Base-by-base conservation (phyloP, 2,329 filamentous ascomycete species). In the Monosporascus sp. region DNA sequence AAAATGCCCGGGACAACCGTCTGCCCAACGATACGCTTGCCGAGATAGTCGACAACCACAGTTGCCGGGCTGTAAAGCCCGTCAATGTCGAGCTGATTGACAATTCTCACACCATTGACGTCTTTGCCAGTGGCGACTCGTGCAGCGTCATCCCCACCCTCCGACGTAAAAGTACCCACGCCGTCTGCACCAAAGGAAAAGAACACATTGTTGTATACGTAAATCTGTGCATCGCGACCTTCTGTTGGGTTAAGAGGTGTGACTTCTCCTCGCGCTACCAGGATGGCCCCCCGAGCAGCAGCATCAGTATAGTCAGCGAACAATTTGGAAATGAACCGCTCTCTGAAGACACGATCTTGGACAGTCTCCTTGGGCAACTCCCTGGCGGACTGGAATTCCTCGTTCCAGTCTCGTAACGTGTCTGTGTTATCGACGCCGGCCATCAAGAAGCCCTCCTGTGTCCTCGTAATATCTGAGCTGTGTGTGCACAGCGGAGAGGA, bases 151-250 rank as follows among this genome's bases (percentile, higher is more conserved):
- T 99, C 93, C 20, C 94, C 94, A 61, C 94, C 94, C 74, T 99
- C 94, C 3, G 88, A 92, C 11, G 91, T 92, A 71, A 99, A 99
- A 17, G 94, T 99, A 44, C 94, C 93, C 46, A 97, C 94, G 50
- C 94, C 95, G 70, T 99, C 94, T 45, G 94, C 93, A 58, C 94
- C 94, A 64, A 97, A 97, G 1, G 94, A 97, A 78, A 96, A 99
- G 78, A 99, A 99, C 61, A 99, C 91, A 73, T 99, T 99, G 79
- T 97, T 97, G 78, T 97, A 97, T 24, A 99, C 93, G 66, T 96
- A 99, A 60, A 99, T 99, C 71, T 99, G 94, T 4, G 94, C 94
- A 70, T 99, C 93, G 61, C 82, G 84, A 59, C 81, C 86, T 74
- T 99, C 94, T 0, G 93, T 97, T 7, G 94, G 95, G 75, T 99